These are phyloP conservation scores for Albifimbria verrucaria DNA, from an alignment of 2,329 filamentous ascomycete genomes.

Conservation along the genomic window DNA sequence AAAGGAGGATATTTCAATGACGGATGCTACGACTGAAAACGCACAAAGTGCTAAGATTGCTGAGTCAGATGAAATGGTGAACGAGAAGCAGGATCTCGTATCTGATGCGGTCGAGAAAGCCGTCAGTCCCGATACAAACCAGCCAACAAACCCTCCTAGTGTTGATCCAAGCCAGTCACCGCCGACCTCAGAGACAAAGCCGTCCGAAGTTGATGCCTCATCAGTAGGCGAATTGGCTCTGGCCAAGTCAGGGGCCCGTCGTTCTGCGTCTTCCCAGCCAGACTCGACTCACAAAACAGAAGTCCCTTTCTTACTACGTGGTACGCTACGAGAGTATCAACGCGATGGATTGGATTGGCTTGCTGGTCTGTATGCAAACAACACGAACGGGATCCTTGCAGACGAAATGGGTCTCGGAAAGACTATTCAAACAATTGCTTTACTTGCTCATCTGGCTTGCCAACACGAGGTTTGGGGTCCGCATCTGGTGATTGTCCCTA, in stretches of 20 bases:
- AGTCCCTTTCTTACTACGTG: constrained; percentile 78
- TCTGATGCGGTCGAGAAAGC: constrained; percentile 26
- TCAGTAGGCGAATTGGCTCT: constrained; percentile 34
- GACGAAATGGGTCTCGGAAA: constrained; percentile 99
- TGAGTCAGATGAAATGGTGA: constrained; percentile 19
- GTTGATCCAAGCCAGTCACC: constrained; percentile 32
- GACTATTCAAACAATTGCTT: constrained; percentile 94
- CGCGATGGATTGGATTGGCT: constrained; percentile 98
- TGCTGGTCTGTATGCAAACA: constrained; percentile 84
- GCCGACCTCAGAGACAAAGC: constrained; percentile 49
- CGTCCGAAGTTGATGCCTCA: constrained; percentile 44
- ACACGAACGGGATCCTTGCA: constrained; percentile 92
- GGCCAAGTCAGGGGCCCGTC: constrained; percentile 22
- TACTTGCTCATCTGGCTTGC: constrained; percentile 89
- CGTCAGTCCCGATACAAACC: constrained; percentile 40
- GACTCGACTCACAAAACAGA: constrained; percentile 58
- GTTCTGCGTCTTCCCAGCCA: constrained; percentile 29
- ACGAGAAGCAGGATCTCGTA: constrained; percentile 10
- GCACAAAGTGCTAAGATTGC: too few species aligned
- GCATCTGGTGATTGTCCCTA: constrained; percentile 93
- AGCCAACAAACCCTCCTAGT: constrained; percentile 39
- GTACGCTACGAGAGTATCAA: constrained; percentile 90
- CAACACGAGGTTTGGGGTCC: constrained; percentile 92
- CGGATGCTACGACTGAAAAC: constrained; percentile 9
- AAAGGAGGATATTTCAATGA: constrained; percentile 30